These are phyloP conservation scores for Psilocybe sp. DNA, from an alignment of 768 basidiomycete genomes.

Conservation along the genomic window DNA sequence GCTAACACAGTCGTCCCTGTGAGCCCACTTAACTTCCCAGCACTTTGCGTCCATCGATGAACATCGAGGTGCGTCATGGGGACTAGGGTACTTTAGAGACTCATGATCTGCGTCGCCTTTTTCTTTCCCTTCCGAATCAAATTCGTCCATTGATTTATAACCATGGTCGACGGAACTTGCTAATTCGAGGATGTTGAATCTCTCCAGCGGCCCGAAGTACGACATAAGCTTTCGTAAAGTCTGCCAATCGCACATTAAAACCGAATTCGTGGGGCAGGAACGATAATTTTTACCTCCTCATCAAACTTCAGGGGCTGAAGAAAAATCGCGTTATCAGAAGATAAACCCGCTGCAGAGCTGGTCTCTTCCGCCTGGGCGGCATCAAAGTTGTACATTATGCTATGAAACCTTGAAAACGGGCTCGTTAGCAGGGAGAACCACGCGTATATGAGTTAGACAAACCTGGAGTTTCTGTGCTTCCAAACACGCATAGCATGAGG, in stretches of 20 bases:
- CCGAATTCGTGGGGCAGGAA: neutral
- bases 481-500: slow-evolving; percentile 62
- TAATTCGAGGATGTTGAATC: slow-evolving; percentile 36
- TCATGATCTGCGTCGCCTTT: neutral
- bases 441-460: neutral
- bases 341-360: slow-evolving; percentile 11
- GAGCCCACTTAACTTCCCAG: slow-evolving; percentile 80
- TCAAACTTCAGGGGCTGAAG: slow-evolving; percentile 60
- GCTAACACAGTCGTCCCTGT: slow-evolving; percentile 71
- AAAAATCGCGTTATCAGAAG: slow-evolving; percentile 35
- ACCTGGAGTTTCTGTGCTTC: slow-evolving; percentile 55
- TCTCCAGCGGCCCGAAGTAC: slow-evolving; percentile 67
- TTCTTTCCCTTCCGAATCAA: neutral
- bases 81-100: slow-evolving; percentile 33
- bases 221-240: slow-evolving; percentile 47
- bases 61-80: slow-evolving; percentile 57
- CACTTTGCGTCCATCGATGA: slow-evolving; percentile 55
- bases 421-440: neutral
- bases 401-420: slow-evolving; percentile 30
- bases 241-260: slow-evolving; percentile 26
- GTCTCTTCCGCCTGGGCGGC: slow-evolving; percentile 43
- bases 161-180: slow-evolving; percentile 2
- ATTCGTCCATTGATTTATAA: neutral
- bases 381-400: slow-evolving; percentile 53
- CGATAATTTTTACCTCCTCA: slow-evolving; percentile 42